A percentile compares a stretch with the other conserved stretches of the same genome.
These are phyloP conservation scores for Barnettozyma hawaiiensis DNA, from an alignment of 1,139 yeast species.

Conservation along the genomic window DNA sequence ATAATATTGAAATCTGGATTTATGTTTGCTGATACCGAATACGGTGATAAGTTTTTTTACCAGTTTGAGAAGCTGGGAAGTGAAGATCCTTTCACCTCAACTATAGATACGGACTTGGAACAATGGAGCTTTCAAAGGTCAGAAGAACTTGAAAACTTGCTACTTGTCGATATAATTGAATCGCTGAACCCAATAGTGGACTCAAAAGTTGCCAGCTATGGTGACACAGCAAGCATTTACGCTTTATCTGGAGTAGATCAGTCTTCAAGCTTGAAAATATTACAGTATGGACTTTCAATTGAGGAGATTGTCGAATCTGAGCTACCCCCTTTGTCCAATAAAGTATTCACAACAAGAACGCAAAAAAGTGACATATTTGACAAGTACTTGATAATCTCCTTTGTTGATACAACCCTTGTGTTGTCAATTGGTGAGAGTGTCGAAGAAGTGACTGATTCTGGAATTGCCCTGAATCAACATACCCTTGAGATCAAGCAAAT, in stretches of 20 bases:
- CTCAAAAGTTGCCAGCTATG: constrained; percentile 36
- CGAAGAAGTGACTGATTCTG: constrained; percentile 67
- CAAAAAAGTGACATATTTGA: constrained; percentile 44
- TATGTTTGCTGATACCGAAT: constrained; percentile 59
- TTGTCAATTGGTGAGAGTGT: constrained; percentile 75
- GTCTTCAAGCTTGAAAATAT: constrained; percentile 41
- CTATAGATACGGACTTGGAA: constrained; percentile 29
- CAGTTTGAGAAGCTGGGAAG: constrained; percentile 78
- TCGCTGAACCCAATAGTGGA: constrained; percentile 56
- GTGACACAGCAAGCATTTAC: constrained; percentile 34
- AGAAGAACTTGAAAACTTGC: constrained; percentile 48
- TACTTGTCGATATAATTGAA: constrained; percentile 47
- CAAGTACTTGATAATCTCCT: constrained; percentile 62
- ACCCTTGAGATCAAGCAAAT: constrained; percentile 71
- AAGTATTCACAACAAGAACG: constrained; percentile 55
- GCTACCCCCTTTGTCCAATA: constrained; percentile 57
- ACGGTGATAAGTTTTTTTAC: constrained; percentile 57
- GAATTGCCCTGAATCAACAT: constrained; percentile 47
- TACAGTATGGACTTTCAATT: constrained; percentile 58
- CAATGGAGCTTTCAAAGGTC: constrained; percentile 29
- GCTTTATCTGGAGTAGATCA: constrained; percentile 21
- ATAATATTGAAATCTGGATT: constrained; percentile 71
- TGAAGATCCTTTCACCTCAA: constrained; percentile 33
- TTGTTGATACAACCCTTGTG: constrained; percentile 64
- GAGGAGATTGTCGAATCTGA: constrained; percentile 65